phyloP scores from a whole-genome alignment of 495 filamentous ascomycete genomes.

The Staphylotrichum longicolle region DNA sequence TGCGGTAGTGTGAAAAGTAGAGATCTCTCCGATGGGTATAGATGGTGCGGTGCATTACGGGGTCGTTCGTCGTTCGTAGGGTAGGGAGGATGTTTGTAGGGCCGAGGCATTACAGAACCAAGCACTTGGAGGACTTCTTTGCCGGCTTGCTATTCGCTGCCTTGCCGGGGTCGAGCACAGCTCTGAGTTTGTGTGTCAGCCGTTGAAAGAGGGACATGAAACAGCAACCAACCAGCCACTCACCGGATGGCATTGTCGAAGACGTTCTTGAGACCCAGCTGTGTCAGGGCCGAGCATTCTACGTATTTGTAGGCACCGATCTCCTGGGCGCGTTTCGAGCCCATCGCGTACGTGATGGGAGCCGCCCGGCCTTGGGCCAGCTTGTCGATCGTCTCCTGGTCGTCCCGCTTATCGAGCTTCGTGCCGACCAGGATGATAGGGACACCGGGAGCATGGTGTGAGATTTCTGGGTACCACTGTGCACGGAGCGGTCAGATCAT shows the following conservation, averaged over 20 bases:
- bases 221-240: slow-evolving; percentile 20
- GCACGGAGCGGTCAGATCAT: slow-evolving; percentile 20
- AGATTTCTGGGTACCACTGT: slow-evolving; percentile 95
- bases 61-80: slow-evolving; percentile 22
- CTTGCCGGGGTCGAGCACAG: slow-evolving; percentile 77
- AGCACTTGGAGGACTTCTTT: slow-evolving; percentile 63
- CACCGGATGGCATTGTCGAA: slow-evolving; percentile 97
- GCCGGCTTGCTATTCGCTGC: slow-evolving; percentile 51
- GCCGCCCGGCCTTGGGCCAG: slow-evolving; percentile 86
- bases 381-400: slow-evolving; percentile 71
- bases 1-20: slow-evolving; percentile 8
- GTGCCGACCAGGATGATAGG: slow-evolving; percentile 97
- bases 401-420: slow-evolving; percentile 93
- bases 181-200: slow-evolving; percentile 48
- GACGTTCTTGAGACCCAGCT: slow-evolving; percentile 93
- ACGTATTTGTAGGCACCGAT: slow-evolving; percentile 93
- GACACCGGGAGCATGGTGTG: slow-evolving; percentile 91
- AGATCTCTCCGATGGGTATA: slow-evolving; percentile 30
- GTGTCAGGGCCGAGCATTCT: slow-evolving; percentile 97
- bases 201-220: not conserved
- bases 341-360: slow-evolving; percentile 87
- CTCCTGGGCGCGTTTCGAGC: slow-evolving; percentile 79
- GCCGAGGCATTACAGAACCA: slow-evolving; percentile 58
- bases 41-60: slow-evolving; percentile 25
- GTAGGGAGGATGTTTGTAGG: not conserved